These are phyloP conservation scores for Cladorrhinum samala DNA, from an alignment of 495 filamentous ascomycete species.

Conservation along the genomic window DNA sequence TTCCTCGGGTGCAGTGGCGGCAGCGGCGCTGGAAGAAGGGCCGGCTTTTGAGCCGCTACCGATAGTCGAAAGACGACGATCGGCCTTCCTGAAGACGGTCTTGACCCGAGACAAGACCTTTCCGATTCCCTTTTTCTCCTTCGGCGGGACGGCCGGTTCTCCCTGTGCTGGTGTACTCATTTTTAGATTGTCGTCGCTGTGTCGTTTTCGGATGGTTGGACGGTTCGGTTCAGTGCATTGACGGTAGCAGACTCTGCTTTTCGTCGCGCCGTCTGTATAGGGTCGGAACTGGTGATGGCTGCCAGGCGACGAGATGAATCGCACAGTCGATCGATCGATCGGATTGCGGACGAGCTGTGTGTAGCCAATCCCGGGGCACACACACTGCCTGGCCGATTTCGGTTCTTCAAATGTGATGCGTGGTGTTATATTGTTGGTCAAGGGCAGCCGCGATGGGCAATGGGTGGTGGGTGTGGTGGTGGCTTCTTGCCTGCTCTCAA, in stretches of 20 bases:
- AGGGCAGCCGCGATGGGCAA: too few relatives aligned
- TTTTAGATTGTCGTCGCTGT: constrained; percentile 1
- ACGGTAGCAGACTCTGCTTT: background rate
- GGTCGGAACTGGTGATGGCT: too few relatives aligned
- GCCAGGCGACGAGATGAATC: background rate
- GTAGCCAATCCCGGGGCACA: too few relatives aligned
- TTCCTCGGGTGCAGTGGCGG: constrained; percentile 13
- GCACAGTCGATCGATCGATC: background rate
- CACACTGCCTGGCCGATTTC: too few relatives aligned
- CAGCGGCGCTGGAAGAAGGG: constrained; percentile 13
- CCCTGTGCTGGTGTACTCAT: constrained; percentile 43
- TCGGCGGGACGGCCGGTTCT: constrained; percentile 29
- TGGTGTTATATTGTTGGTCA: too few relatives aligned
- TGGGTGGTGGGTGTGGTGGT: too few relatives aligned
- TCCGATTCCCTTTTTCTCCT: constrained; percentile 56
- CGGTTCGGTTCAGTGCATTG: background rate
- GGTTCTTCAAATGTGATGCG: too few relatives aligned
- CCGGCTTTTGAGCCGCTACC: constrained; percentile 7
- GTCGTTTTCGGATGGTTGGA: background rate
- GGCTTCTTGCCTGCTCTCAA: too few relatives aligned
- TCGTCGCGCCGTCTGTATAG: background rate
- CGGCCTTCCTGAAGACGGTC: constrained; percentile 53
- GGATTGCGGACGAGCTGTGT: too few relatives aligned
- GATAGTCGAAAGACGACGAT: constrained; percentile 27
- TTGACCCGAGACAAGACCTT: constrained; percentile 60